Evolutionary conservation across 2,329 filamentous ascomycete genomes (phyloP), one percentile per base, ranked within the genome.

Genomic region (Fusarium sp.): DNA sequence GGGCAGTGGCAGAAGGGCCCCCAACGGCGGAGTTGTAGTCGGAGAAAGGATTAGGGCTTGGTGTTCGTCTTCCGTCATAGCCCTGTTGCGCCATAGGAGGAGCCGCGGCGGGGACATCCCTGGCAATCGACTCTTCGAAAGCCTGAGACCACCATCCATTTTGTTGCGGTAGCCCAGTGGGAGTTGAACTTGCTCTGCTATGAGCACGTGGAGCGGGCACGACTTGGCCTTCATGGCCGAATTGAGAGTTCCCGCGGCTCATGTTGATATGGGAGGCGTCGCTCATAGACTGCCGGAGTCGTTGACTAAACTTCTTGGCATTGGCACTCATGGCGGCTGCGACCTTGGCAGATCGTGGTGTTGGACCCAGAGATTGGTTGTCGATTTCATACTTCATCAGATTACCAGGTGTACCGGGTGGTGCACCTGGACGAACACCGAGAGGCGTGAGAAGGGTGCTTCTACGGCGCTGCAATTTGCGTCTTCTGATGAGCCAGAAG

Each of bases 161-260:
- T 28, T 52, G 49, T 53, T 75, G 75, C 10, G 72, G 56, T 44
- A 51, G 49, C 26, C 60, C 53, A 52, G 58, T 41, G 65, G 58
- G 42, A 65, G 58, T 44, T 28, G 48, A 54, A 39, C 26, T 55
- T 31, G 42, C 60, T 56, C 61, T 50, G 28, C 56, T 65, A 23
- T 58, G 48, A 39, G 66, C 52, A 30, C 48, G 45, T 34, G 52
- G 62, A 41, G 67, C 71, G 12, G 82, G 81, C 46, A 78, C 79
- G 45, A 77, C 80, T 31, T 81, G 80, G 62, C 80, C 83, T 65
- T 69, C 60, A 3, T 75, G 58, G 25, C 81, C 78, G 62, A 82
- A 86, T 68, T 88, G 86, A 11, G 86, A 86, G 69, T 84, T 85
- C 9, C 85, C 84, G 49, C 84, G 79, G 75, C 88, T 82, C 66